Percentiles rank a stretch among this genome's conserved stretches.
These are phyloP conservation scores for Asterophora lycoperdoides DNA, from an alignment of 768 basidiomycete genomes.

Conservation along the genomic window DNA sequence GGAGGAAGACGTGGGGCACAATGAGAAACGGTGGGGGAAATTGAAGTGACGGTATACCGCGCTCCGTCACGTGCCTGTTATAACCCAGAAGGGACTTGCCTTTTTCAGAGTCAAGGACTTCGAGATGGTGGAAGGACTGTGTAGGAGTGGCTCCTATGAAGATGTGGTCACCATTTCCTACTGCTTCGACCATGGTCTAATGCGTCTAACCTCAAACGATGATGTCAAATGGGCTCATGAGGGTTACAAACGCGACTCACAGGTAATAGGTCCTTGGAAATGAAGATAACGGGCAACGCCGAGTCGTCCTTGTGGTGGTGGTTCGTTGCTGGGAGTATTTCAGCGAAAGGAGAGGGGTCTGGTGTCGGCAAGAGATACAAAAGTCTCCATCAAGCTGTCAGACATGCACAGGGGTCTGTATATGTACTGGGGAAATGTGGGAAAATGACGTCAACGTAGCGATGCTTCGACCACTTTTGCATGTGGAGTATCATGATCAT, in stretches of 20 bases:
- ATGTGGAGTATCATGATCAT: constrained; percentile 1
- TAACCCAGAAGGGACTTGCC: constrained; percentile 10
- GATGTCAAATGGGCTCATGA: neutral
- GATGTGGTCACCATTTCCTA: neutral
- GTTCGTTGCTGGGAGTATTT: neutral
- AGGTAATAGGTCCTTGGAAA: neutral
- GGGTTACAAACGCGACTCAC: neutral
- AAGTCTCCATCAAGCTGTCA: neutral
- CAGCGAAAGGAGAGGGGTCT: neutral
- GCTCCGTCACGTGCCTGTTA: constrained; percentile 8
- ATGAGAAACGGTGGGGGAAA: constrained; percentile 15
- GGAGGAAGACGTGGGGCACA: neutral
- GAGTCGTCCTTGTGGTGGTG: neutral
- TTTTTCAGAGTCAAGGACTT: constrained; percentile 7
- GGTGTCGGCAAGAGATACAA: neutral
- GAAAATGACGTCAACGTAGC: constrained; percentile 5
- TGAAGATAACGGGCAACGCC: neutral
- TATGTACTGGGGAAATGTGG: constrained; percentile 4
- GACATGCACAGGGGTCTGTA: constrained; percentile 1
- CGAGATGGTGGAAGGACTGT: neutral
- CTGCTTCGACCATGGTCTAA: constrained; percentile 2
- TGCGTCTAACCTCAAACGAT: neutral
- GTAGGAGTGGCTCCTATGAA: neutral
- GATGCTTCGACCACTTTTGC: neutral
- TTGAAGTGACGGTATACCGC: neutral